Base-by-base conservation (phyloP, 495 filamentous ascomycete genomes). In the Penicillium egyptiacum region DNA sequence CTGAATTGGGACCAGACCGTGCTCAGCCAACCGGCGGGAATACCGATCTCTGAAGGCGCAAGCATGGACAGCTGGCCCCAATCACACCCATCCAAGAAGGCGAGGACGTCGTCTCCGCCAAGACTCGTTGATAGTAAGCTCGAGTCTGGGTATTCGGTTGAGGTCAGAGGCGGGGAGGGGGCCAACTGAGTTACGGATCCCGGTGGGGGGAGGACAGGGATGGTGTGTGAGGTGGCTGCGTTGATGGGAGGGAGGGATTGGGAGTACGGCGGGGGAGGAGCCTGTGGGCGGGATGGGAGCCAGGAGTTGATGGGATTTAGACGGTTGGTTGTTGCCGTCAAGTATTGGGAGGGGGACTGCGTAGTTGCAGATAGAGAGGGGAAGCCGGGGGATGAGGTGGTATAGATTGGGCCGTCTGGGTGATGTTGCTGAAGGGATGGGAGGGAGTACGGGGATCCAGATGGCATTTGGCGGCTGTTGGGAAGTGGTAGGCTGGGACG, bases 31-130 rank as follows among this genome's bases (percentile, higher is more conserved):
- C 76, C 74, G 17, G 64, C 51, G 0, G 75, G 70, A 25, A 73
- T 58, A 2, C 74, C 74, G 14, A 73, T 61, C 45, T 75, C 74
- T 0, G 75, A 73, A 11, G 70, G 64, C 20, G 65, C 52, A 30
- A 67, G 62, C 14, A 62, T 50, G 5, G 68, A 63, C 39, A 73
- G 52, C 30, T 78, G 72, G 6, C 71, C 61, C 58, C 70, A 69
- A n/a, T 79, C 75, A 20, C 72, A 67, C 11, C 78, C 79, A 44
- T 76, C 76, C 17, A 80, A 60, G 62, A 80, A 79, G 6, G 73
- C 74, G 19, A 79, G 57, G 9, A 81, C 68, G 42, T 80, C 79
- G 31, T 80, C 79, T 2, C 77, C 74, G 6, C 78, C 71, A 14
- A 79, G 67, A 45, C 75, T 77, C 3, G 67, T 71, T 7, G 71